These are phyloP conservation scores for Hydnomerulius pinastri DNA, from an alignment of 768 basidiomycete species.

Conservation along the genomic window DNA sequence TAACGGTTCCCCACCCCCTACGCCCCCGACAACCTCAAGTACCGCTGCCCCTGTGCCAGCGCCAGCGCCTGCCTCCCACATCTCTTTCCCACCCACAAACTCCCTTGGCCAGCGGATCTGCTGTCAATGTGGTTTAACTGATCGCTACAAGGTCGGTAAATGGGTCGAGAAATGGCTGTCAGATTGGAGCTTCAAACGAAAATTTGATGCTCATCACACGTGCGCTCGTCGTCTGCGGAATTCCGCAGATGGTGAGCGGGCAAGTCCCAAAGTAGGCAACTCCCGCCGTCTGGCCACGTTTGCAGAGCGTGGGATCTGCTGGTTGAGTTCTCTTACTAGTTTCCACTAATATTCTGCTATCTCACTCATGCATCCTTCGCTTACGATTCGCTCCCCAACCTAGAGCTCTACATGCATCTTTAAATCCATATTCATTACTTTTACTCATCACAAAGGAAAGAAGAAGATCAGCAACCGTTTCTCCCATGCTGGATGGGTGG, in stretches of 20 bases:
- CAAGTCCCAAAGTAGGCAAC: too few relatives aligned
- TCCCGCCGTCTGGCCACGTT: too few relatives aligned
- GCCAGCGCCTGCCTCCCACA: background rate
- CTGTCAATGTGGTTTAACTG: slow-evolving; percentile 67
- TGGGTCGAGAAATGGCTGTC: slow-evolving; percentile 86
- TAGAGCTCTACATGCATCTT: too few relatives aligned
- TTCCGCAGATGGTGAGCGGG: too few relatives aligned
- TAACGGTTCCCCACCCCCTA: background rate
- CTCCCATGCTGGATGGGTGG: slow-evolving; percentile 36
- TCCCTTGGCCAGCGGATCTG: slow-evolving; percentile 68
- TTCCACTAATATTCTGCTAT: too few relatives aligned
- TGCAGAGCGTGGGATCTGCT: too few relatives aligned
- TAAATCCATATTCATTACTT: slow-evolving; percentile 36
- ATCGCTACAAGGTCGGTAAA: slow-evolving; percentile 76
- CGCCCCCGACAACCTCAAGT: background rate
- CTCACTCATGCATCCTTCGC: too few relatives aligned
- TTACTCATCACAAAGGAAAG: slow-evolving; percentile 20
- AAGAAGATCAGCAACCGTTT: slow-evolving; percentile 43
- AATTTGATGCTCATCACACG: too few relatives aligned
- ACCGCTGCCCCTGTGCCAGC: slow-evolving; percentile 1
- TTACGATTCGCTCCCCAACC: too few relatives aligned
- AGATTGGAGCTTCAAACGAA: too few relatives aligned
- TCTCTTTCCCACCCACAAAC: slow-evolving; percentile 35
- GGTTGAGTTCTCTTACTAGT: too few relatives aligned
- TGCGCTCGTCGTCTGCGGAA: too few relatives aligned